A percentile compares a stretch with the other conserved stretches of the same genome.
Evolutionary conservation across 176 grass and related monocot species (phyloP).

Genomic region (Triticum timopheevii): DNA sequence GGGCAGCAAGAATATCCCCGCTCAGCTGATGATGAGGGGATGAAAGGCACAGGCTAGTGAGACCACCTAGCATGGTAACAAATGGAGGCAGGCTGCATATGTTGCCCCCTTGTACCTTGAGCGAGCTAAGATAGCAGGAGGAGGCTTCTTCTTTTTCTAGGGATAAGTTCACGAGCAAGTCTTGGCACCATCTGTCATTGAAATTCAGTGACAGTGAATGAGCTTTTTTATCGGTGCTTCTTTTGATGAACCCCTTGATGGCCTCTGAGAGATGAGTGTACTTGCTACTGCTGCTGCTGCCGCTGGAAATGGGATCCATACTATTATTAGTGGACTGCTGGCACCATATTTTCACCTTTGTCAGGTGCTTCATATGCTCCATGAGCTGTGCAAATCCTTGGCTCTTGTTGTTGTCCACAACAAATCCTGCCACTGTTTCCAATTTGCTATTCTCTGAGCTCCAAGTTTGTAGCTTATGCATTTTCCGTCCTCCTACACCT

Average conservation of each 20-base stretch:
- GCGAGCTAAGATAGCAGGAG: background rate
- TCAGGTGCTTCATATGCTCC: background rate
- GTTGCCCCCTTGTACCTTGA: slow-evolving; percentile 5
- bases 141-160: background rate
- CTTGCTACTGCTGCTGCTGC: background rate
- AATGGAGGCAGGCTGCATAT: background rate
- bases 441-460: background rate
- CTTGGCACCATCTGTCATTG: background rate
- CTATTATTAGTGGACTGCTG: background rate
- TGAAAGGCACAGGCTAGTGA: background rate
- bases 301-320: background rate
- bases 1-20: background rate
- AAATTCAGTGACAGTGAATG: background rate
- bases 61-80: background rate
- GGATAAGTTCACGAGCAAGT: background rate
- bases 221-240: background rate
- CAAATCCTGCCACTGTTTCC: slow-evolving; percentile 9
- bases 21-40: background rate
- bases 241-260: slow-evolving; percentile 2
- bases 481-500: background rate
- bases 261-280: background rate
- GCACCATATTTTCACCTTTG: slow-evolving; percentile 8
- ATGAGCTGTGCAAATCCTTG: background rate
- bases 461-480: background rate
- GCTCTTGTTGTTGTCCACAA: background rate